Conservation (phyloP, 768 basidiomycete species). For the Zangia roseola region DNA sequence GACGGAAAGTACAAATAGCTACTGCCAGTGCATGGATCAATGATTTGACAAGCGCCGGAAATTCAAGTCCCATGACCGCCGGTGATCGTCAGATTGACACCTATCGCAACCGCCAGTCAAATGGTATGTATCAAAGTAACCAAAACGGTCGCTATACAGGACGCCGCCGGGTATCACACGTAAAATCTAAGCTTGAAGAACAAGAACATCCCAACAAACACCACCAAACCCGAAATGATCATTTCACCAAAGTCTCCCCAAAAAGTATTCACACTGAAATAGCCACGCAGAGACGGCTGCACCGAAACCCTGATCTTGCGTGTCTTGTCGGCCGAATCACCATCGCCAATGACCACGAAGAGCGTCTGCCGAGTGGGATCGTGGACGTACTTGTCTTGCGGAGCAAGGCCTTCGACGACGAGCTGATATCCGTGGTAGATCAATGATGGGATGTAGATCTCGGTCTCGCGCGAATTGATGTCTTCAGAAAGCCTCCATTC, state of each 20-base stretch:
- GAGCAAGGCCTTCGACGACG: conserved; percentile 52
- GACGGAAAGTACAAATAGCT: too few species aligned
- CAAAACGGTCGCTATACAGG: too few species aligned
- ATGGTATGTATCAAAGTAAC: too few species aligned
- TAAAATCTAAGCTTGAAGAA: conserved; percentile 30
- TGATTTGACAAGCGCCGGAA: too few species aligned
- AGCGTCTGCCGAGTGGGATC: conserved; percentile 73
- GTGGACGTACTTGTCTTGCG: conserved; percentile 53
- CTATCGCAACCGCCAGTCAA: too few species aligned
- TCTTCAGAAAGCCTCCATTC: conserved; percentile 48
- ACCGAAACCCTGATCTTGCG: conserved; percentile 57
- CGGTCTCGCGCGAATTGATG: conserved; percentile 61
- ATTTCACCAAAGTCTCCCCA: conserved; percentile 55
- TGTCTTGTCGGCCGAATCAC: conserved; percentile 38
- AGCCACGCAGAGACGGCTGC: conserved; percentile 47
- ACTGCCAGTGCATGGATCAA: too few species aligned
- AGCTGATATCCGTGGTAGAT: conserved; percentile 58
- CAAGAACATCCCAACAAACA: conserved; percentile 31
- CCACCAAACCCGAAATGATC: conserved; percentile 30
- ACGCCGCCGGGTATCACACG: conserved; percentile 20
- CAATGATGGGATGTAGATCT: conserved; percentile 73
- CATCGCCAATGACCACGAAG: conserved; percentile 53
- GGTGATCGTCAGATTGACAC: too few species aligned
- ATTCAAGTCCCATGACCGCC: too few species aligned
- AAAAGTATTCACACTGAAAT: conserved; percentile 60